Evolutionary conservation across 2,329 filamentous ascomycete species (phyloP), one percentile per base, ranked within the genome.

Genomic region (Epichloe amarillans): DNA sequence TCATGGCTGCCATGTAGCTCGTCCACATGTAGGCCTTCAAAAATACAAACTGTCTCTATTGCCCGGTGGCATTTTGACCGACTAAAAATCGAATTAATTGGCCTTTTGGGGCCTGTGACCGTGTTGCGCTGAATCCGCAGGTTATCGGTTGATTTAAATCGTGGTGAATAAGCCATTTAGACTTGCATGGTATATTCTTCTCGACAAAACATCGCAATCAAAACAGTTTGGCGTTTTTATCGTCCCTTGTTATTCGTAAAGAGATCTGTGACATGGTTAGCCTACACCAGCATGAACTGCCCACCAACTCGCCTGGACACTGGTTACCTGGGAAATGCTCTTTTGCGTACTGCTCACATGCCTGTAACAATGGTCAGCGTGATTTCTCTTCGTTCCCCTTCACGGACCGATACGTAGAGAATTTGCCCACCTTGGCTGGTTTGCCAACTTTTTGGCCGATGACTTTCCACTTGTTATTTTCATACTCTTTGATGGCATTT

Each of bases 371-470:
- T 43, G 14, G 46, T 56, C 42, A 55, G 52, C 50, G 30, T 30
- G 10, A 39, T 46, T 46, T 21, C 6, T 46, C 14, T 11, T 50
- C 53, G 49, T 48, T 15, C 19, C 7, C 8, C 5, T 37, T 46
- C 8, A 49, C 12, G 26, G 33, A 35, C n/a, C n/a, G 14, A n/a
- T 17, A 30, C 10, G 11, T 36, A 15, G 17, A 8, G 4, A 23
- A 15, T 5, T 26, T 15, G 17, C 52, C 42, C 65, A 68, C 66
- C 82, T 98, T 98, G 59, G 93, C 93, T 46, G 93, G 93, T 71
- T 98, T 98, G 62, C 90, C 89, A 60, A 98, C 88, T 69, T 97
- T 97, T 66, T 88, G 84, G 37, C 93, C 93, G 64, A 97, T 97
- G 26, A 84, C 82, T 71, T 97, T 97, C 93, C 93, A 98, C 67